Evolutionary conservation across 108 stramenopile species (phyloP), one percentile per base, ranked within the genome.

Genomic region (Fragilaria crotonensis): DNA sequence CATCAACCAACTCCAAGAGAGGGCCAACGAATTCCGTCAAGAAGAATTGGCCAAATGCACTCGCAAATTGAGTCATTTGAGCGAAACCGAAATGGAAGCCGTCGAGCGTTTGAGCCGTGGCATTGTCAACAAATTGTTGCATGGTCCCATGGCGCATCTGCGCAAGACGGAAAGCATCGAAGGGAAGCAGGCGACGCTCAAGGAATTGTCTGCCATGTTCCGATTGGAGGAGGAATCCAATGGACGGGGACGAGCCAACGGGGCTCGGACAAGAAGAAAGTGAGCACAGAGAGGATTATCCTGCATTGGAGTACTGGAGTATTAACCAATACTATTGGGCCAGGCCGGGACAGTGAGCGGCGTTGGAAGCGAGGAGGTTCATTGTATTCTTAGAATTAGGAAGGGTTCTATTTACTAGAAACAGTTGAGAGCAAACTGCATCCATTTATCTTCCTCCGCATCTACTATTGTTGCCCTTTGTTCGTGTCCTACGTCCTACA

Each of bases 91-190:
- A 66, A 54, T 96, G 54, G 95, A 97, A 69, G 94, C 95, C 7
- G 97, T 98, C 0, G 95, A 98, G 69, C 65, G 92, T 59, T 62
- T 98, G 59, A 90, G 87, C 2, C 77, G 93, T 54, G 94, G 96
- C 41, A 98, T 98, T 64, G 97, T 98, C 47, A 95, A 94, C 67
- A 98, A 98, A 79, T 79, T 98, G 51, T 71, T 98, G 25, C 96
- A 98, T 70, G 97, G 97, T 3, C 97, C 97, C 30, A 96, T 98
- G 96, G 73, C 89, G 30, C 93, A 93, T 48, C 75, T 98, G 68
- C 73, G 95, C 45, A 80, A 85, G 52, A 84, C 93, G 18, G 93
- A 91, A 52, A 86, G 80, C 54, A 76, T 90, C 5, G 89, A 94
- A 33, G 86, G 85, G 48, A 92, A 94, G 59, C 81, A 89, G 68